Evolutionary conservation across 768 basidiomycete species (phyloP).

Genomic region (Amanita jacksonii): DNA sequence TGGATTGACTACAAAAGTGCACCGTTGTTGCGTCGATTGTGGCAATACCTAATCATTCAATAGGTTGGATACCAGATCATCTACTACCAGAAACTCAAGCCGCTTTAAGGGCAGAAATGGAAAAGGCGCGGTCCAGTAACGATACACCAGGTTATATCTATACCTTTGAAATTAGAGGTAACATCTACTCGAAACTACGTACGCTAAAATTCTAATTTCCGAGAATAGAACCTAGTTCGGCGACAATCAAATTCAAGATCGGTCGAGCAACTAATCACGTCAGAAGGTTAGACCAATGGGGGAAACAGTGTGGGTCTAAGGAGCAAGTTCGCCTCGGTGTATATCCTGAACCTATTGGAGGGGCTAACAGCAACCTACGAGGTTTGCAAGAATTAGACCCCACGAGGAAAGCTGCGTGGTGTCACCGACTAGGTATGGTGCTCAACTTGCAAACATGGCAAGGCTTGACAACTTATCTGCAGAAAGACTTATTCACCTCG

Average conservation of each 20-base stretch:
- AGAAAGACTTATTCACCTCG: slow-evolving; percentile 75
- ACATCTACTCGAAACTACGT: background rate
- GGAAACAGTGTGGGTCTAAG: slow-evolving; percentile 72
- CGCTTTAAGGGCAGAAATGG: slow-evolving; percentile 38
- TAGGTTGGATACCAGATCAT: slow-evolving; percentile 67
- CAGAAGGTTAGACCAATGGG: slow-evolving; percentile 72
- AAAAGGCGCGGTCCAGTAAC: slow-evolving; percentile 36
- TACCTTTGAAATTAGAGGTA: slow-evolving; percentile 71
- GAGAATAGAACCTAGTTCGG: slow-evolving; percentile 16
- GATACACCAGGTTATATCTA: slow-evolving; percentile 77
- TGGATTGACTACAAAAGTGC: slow-evolving; percentile 55
- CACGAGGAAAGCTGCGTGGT: slow-evolving; percentile 48
- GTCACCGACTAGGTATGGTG: slow-evolving; percentile 56
- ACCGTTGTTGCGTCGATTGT: slow-evolving; percentile 8
- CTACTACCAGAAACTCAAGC: slow-evolving; percentile 51
- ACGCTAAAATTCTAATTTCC: background rate
- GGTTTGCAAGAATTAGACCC: slow-evolving; percentile 12
- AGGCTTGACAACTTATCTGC: no score
- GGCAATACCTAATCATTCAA: slow-evolving; percentile 6
- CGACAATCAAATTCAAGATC: slow-evolving; percentile 61
- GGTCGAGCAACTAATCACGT: slow-evolving; percentile 68
- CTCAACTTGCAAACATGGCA: no score
- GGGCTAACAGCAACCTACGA: slow-evolving; percentile 26
- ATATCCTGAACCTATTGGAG: slow-evolving; percentile 49
- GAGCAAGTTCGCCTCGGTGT: slow-evolving; percentile 65